Percentiles rank a stretch among this genome's conserved stretches.
Evolutionary conservation across 768 basidiomycete species (phyloP).

Genomic region (Tulasnella sp.): DNA sequence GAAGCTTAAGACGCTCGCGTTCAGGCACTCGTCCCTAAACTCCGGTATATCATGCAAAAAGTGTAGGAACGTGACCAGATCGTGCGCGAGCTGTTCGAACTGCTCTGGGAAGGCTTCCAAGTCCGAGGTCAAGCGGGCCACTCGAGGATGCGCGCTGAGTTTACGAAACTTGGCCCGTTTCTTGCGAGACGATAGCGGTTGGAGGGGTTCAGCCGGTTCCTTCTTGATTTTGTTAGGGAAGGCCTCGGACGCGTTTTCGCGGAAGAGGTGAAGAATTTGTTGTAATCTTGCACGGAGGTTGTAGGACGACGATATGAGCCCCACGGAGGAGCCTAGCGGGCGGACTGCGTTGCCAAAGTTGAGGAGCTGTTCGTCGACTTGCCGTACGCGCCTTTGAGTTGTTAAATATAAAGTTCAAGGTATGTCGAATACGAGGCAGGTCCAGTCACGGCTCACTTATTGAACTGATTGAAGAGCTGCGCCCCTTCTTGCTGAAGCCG

Average conservation of each 20-base stretch:
- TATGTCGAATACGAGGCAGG: not conserved
- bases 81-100: slow-evolving; percentile 48
- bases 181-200: not conserved
- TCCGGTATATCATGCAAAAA: slow-evolving; percentile 72
- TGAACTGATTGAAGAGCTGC: slow-evolving; percentile 50
- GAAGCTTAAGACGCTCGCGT: slow-evolving; percentile 53
- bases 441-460: slow-evolving; percentile 33
- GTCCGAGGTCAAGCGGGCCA: slow-evolving; percentile 29
- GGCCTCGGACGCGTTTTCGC: slow-evolving; percentile 64
- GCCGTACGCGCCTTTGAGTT: slow-evolving; percentile 39
- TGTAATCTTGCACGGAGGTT: slow-evolving; percentile 58
- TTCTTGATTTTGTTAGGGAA: slow-evolving; percentile 46
- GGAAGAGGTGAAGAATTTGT: slow-evolving; percentile 58
- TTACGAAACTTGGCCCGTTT: not conserved
- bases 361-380: slow-evolving; percentile 59
- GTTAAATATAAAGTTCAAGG: not conserved
- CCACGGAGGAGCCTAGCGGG: slow-evolving; percentile 65
- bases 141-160: not conserved
- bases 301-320: slow-evolving; percentile 62
- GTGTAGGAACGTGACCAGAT: slow-evolving; percentile 54
- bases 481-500: slow-evolving; percentile 57
- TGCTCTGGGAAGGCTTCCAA: slow-evolving; percentile 56
- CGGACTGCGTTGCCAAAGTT: slow-evolving; percentile 68
- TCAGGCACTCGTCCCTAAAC: slow-evolving; percentile 53
- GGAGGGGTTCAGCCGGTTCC: slow-evolving; percentile 29